Conservation (phyloP, 306 rosid genomes). For the Corylus avellana region DNA sequence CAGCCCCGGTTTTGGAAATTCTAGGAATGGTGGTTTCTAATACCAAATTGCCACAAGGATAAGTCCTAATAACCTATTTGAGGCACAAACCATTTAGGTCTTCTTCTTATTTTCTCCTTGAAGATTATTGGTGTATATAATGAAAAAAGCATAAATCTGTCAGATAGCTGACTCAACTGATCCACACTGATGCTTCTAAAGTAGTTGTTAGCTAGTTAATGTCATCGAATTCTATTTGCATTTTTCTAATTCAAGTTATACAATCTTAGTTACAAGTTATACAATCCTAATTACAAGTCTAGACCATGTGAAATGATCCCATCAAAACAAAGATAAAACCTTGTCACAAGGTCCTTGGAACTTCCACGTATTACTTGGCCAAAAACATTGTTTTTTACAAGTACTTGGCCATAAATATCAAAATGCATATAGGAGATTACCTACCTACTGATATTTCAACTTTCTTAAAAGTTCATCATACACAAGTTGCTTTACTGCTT, state of each 20-base stretch:
- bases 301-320: neutral
- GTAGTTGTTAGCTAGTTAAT: neutral
- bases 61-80: neutral
- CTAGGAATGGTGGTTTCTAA: neutral
- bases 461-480: constrained; percentile 56
- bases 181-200: neutral
- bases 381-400: too few species aligned
- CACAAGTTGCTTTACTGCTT: constrained; percentile 41
- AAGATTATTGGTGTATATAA: neutral
- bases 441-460: constrained; percentile 38
- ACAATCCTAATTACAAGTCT: neutral
- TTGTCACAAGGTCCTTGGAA: neutral
- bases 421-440: constrained; percentile 1
- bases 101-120: neutral
- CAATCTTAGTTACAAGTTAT: neutral
- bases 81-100: neutral
- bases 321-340: neutral
- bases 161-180: neutral
- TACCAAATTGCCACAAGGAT: neutral
- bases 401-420: neutral
- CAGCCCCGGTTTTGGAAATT: neutral
- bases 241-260: neutral
- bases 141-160: neutral
- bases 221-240: neutral
- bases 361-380: neutral